Evolutionary conservation across 106 monocot genomes (phyloP).

Genomic region (Dendrobium chrysotoxum): DNA sequence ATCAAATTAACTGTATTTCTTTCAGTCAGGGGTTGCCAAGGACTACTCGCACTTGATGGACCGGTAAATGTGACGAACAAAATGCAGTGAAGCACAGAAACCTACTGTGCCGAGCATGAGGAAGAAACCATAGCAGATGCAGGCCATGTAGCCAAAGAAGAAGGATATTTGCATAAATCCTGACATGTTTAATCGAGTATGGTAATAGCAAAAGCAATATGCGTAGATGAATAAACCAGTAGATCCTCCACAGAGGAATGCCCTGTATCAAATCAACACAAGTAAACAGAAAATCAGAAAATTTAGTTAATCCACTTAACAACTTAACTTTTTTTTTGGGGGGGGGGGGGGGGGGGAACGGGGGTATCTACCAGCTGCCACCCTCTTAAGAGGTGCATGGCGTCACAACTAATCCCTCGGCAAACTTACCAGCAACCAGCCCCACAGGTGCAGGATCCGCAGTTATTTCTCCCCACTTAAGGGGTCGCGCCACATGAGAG

Average conservation of each 20-base stretch:
- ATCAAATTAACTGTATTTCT: too few species aligned
- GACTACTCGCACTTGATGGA: conserved; percentile 68
- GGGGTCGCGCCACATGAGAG: too few species aligned
- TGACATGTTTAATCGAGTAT: conserved; percentile 60
- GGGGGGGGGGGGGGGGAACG: too few species aligned
- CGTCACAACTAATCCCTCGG: too few species aligned
- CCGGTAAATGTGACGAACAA: conserved; percentile 62
- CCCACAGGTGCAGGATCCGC: too few species aligned
- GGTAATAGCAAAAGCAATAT: conserved; percentile 59
- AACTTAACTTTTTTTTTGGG: too few species aligned
- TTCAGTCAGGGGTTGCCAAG: too few species aligned
- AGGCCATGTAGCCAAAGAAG: conserved; percentile 47
- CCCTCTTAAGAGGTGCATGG: too few species aligned
- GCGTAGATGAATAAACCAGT: conserved; percentile 56
- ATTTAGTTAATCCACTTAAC: neutral
- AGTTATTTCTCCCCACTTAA: too few species aligned
- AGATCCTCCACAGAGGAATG: conserved; percentile 61
- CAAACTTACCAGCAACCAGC: too few species aligned
- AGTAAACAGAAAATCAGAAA: neutral
- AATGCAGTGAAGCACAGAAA: conserved; percentile 47
- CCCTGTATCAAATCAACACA: conserved; percentile 16
- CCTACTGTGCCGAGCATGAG: conserved; percentile 58
- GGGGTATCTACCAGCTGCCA: too few species aligned
- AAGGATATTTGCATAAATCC: conserved; percentile 64
- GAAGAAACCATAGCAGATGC: conserved; percentile 24